Evolutionary conservation across 441 rosid genomes (phyloP).

Genomic region (Gossypium lobatum): DNA sequence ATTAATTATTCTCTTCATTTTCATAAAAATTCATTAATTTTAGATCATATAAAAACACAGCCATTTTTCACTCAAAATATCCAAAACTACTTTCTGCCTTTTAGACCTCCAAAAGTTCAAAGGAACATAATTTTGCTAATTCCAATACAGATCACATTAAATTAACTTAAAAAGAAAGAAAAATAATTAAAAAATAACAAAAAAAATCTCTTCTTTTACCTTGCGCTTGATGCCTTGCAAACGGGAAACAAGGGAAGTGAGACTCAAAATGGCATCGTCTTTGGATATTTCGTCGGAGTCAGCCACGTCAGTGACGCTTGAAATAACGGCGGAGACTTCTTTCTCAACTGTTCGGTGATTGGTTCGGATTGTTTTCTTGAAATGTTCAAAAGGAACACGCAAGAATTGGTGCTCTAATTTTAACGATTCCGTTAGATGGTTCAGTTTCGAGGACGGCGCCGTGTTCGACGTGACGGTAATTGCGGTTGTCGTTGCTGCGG

Average conservation of each 20-base stretch:
- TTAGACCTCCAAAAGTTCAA: background rate
- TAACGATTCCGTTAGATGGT: conserved; percentile 68
- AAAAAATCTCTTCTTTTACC: conserved; percentile 27
- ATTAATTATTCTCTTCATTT: background rate
- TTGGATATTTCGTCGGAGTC: conserved; percentile 44
- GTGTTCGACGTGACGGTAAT: conserved; percentile 22
- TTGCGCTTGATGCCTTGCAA: conserved; percentile 90
- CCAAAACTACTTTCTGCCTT: background rate
- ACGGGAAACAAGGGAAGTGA: conserved; percentile 74
- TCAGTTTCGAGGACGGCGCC: conserved; percentile 40
- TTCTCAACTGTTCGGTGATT: conserved; percentile 77
- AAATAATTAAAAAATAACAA: background rate
- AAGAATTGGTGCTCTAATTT: conserved; percentile 87
- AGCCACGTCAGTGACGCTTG: conserved; percentile 53
- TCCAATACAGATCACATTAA: background rate
- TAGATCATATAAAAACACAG: background rate
- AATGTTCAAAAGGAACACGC: conserved; percentile 95
- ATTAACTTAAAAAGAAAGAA: background rate
- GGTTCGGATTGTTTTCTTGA: conserved; percentile 82
- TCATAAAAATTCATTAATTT: background rate
- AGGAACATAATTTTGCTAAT: background rate
- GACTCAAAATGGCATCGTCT: conserved; percentile 67
- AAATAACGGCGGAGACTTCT: conserved; percentile 58
- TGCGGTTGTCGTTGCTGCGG: conserved; percentile 16
- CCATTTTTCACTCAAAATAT: background rate